A percentile compares a stretch with the other conserved stretches of the same genome.
phyloP scores from a whole-genome alignment of 345 rosid species.

The Gossypium sturtianum region DNA sequence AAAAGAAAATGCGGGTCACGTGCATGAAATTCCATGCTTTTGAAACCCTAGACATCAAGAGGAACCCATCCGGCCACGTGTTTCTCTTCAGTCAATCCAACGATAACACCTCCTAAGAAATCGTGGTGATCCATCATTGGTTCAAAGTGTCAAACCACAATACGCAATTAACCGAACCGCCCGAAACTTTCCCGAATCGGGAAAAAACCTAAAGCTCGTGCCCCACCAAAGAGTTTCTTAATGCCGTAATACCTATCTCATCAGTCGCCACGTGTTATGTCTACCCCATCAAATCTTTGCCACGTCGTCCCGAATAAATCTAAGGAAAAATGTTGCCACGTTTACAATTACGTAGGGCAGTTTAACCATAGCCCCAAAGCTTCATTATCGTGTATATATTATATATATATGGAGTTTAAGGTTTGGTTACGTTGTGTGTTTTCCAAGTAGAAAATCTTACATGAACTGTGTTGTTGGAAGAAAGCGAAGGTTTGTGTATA shows the following conservation, averaged over 20 bases:
- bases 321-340: conserved; percentile 4
- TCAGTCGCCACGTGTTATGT: background rate
- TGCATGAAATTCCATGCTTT: background rate
- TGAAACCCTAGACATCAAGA: background rate
- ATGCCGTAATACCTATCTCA: background rate
- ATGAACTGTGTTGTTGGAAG: background rate
- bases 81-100: background rate
- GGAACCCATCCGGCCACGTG: background rate
- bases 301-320: background rate
- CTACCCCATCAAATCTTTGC: background rate
- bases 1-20: background rate
- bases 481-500: background rate
- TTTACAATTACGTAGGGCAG: conserved; percentile 12
- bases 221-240: background rate
- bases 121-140: conserved; percentile 1
- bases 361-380: background rate
- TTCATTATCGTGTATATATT: background rate
- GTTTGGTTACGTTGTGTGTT: background rate
- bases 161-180: background rate
- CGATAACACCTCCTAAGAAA: background rate
- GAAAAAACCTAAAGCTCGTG: background rate
- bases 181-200: background rate
- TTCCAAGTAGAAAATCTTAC: background rate
- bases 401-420: background rate
- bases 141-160: background rate